Evolutionary conservation across 176 grass and related monocot species (phyloP).

Genomic region (Thalia dealbata): DNA sequence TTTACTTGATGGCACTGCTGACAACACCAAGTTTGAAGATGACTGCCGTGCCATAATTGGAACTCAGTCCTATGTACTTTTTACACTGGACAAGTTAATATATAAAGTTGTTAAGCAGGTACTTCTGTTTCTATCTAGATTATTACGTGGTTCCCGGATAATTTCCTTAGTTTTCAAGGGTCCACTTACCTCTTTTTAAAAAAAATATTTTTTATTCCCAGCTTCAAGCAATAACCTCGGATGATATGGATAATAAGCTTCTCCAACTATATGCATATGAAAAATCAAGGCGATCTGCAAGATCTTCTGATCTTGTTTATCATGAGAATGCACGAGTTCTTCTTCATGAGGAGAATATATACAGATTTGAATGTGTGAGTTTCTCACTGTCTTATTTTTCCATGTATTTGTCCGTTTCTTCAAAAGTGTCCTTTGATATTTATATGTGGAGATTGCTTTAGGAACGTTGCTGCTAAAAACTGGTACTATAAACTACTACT

Average conservation of each 20-base stretch:
- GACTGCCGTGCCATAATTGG: constrained; percentile 44
- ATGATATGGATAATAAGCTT: constrained; percentile 57
- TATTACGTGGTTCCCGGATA: not conserved
- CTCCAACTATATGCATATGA: constrained; percentile 56
- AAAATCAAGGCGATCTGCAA: constrained; percentile 38
- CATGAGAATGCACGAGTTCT: constrained; percentile 58
- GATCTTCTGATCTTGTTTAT: constrained; percentile 49
- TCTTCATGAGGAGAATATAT: constrained; percentile 49
- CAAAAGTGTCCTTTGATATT: not conserved
- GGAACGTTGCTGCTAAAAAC: not conserved
- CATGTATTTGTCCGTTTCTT: not conserved
- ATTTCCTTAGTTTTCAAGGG: not conserved
- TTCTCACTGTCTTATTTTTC: constrained; percentile 2
- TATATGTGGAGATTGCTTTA: not conserved
- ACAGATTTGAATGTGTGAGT: constrained; percentile 50
- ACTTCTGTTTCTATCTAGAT: constrained; percentile 15
- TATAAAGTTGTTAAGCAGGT: constrained; percentile 65
- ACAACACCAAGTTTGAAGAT: constrained; percentile 65
- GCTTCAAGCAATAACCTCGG: constrained; percentile 56
- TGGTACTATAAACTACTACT: not conserved
- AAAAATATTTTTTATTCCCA: constrained; percentile 7
- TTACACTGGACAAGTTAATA: constrained; percentile 66
- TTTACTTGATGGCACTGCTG: constrained; percentile 56
- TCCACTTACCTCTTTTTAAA: constrained; percentile 1
- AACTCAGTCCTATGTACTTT: constrained; percentile 56